These are phyloP conservation scores for Alisma plantagoaquatica DNA, from an alignment of 106 monocot species.

Conservation along the genomic window DNA sequence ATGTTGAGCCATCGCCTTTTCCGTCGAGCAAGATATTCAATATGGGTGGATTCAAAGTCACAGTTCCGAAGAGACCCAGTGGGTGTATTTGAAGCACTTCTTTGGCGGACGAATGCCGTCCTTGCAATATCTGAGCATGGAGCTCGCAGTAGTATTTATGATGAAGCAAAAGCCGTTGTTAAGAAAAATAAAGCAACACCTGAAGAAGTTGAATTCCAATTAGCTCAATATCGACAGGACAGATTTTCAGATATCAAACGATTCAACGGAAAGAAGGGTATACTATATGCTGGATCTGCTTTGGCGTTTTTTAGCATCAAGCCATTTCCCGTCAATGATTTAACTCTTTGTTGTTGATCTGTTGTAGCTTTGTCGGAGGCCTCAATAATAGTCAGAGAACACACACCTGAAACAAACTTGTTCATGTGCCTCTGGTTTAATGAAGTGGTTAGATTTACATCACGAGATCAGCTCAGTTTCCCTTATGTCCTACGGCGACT, in stretches of 20 bases:
- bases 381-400: conserved; percentile 74
- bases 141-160: conserved; percentile 70
- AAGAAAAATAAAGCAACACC: conserved; percentile 85
- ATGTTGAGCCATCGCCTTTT: conserved; percentile 94
- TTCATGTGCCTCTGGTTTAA: conserved; percentile 91
- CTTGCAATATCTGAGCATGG: conserved; percentile 95
- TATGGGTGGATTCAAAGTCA: conserved; percentile 97
- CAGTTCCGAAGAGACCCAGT: conserved; percentile 86
- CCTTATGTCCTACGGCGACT: conserved; percentile 69
- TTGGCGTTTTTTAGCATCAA: no score
- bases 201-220: conserved; percentile 74
- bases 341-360: no score
- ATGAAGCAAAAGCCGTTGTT: conserved; percentile 76
- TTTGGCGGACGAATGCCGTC: conserved; percentile 71
- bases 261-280: conserved; percentile 88
- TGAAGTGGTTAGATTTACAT: conserved; percentile 88
- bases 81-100: conserved; percentile 84
- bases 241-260: conserved; percentile 55
- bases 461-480: conserved; percentile 93
- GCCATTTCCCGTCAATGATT: no score
- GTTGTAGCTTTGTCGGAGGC: conserved; percentile 89
- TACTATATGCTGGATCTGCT: not conserved
- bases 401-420: conserved; percentile 55
- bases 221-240: conserved; percentile 59
- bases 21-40: conserved; percentile 77